Base-by-base conservation (phyloP, 805 yeast species). In the Yarrowia alimentaria region DNA sequence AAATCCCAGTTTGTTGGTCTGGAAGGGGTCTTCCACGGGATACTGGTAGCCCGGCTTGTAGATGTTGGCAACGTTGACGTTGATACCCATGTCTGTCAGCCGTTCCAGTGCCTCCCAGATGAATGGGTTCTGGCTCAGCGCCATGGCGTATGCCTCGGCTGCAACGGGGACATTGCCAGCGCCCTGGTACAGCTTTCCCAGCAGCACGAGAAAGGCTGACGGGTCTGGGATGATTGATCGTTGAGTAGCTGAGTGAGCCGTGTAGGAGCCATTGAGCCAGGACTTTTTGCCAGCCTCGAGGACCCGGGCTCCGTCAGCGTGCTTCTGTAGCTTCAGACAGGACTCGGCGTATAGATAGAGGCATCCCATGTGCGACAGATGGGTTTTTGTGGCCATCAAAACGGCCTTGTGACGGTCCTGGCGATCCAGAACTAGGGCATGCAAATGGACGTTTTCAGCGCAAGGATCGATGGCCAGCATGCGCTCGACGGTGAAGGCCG, bases 41-140 rank as follows among this genome's bases (percentile, higher is more conserved):
- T 43, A 43, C 11, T 43, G 26, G 37, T 30, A 43, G 10, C 37
- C 50, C 3, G 50, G 37, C 12, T 56, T 55, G 42, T 61, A 69
- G 13, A 68, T 54, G 35, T 62, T 56, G 9, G 76, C 76, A 5
- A 82, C 79, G 53, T 80, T 78, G 14, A 88, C 74, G 53, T 77
- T 77, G 14, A 83, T 86, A 10, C 95, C 93, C 67, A 83, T 68
- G 40, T 74, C 72, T 59, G 88, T 80, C 40, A 93, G 68, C 33
- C 82, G 81, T 57, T 82, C 87, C 56, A 87, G 81, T 0, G 96
- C 88, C 61, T 88, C 96, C 77, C 93, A 88, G 31, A 88, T 74
- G 61, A 73, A 86, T 13, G 95, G 96, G 62, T 93, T 85, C 56
- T 74, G 67, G 54, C 79, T 78, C 52, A 88, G 71, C 1, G 91